A percentile compares a stretch with the other conserved stretches of the same genome.
Evolutionary conservation across 208 protist genomes (phyloP).

Genomic region (Crithidia expoeki): DNA sequence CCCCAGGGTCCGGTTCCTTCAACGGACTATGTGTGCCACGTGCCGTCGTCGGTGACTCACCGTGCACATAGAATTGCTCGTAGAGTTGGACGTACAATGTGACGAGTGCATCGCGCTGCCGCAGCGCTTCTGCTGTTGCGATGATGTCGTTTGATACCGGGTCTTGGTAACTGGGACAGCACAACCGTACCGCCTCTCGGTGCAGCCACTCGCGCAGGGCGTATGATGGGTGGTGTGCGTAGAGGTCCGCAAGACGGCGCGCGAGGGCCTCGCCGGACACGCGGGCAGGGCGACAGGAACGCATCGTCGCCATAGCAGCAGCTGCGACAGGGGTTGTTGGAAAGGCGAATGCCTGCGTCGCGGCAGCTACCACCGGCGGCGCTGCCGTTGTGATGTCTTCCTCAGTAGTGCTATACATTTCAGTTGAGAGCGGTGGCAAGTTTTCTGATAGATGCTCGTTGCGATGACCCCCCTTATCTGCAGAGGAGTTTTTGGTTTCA

Average conservation of each 20-base stretch:
- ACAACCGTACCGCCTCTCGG: constrained; percentile 17
- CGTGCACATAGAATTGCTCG: background rate
- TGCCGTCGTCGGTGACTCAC: background rate
- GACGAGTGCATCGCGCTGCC: constrained; percentile 24
- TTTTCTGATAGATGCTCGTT: too few relatives aligned
- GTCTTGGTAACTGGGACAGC: constrained; percentile 39
- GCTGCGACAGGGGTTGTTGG: background rate
- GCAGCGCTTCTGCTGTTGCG: constrained; percentile 28
- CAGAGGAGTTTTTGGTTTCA: too few relatives aligned
- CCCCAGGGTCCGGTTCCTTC: background rate
- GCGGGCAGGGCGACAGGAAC: background rate
- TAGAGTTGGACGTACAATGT: constrained; percentile 9
- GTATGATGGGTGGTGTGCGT: constrained; percentile 21
- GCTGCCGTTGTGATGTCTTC: background rate
- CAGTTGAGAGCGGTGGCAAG: too few relatives aligned
- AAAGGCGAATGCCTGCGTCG: background rate
- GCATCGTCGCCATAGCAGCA: background rate
- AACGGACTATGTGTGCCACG: background rate
- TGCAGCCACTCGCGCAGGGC: constrained; percentile 35
- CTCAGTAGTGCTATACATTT: too few relatives aligned
- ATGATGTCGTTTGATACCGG: constrained; percentile 40
- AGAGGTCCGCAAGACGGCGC: constrained; percentile 20
- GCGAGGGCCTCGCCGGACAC: constrained; percentile 13
- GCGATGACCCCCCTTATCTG: too few relatives aligned
- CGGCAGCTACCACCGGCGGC: background rate